These are phyloP conservation scores for Orbilia blumenaviensis DNA, from an alignment of 2,329 filamentous ascomycete genomes.

Conservation along the genomic window DNA sequence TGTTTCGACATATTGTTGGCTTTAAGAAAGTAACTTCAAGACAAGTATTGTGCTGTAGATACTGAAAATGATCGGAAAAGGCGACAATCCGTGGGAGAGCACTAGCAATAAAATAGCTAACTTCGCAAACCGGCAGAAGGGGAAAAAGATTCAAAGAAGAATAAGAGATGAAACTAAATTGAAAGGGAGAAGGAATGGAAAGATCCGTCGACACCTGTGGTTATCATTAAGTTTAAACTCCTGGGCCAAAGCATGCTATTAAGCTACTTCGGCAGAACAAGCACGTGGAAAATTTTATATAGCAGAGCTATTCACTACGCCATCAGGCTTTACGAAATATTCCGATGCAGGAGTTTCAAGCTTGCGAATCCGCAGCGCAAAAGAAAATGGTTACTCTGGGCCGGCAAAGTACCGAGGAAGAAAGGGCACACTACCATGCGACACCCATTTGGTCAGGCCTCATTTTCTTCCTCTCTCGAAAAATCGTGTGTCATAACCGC, in stretches of 20 bases:
- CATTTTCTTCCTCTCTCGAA: conserved; percentile 7
- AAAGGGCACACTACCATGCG: conserved; percentile 28
- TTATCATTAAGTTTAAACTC: conserved; percentile 46
- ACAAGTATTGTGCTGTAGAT: background rate
- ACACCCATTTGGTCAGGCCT: conserved; percentile 24
- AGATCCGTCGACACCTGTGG: conserved; percentile 18
- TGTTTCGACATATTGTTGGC: conserved; percentile 45
- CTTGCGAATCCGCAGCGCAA: conserved; percentile 5
- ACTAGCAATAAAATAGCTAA: background rate
- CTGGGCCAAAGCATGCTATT: conserved; percentile 28
- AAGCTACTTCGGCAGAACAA: conserved; percentile 44
- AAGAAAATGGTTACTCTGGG: conserved; percentile 5
- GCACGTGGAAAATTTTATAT: conserved; percentile 38
- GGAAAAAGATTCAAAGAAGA: background rate
- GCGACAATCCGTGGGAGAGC: background rate
- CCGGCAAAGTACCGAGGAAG: conserved; percentile 54
- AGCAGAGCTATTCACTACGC: conserved; percentile 4
- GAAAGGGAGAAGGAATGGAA: conserved; percentile 4
- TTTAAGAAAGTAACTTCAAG: background rate
- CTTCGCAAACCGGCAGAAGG: conserved; percentile 3
- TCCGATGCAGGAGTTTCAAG: conserved; percentile 36
- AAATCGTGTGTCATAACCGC: conserved; percentile 46
- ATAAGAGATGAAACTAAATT: conserved; percentile 5
- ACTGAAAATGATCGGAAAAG: background rate
- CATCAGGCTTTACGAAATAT: conserved; percentile 41